Conservation (phyloP, 805 yeast species). For the Starmera caribaea region DNA sequence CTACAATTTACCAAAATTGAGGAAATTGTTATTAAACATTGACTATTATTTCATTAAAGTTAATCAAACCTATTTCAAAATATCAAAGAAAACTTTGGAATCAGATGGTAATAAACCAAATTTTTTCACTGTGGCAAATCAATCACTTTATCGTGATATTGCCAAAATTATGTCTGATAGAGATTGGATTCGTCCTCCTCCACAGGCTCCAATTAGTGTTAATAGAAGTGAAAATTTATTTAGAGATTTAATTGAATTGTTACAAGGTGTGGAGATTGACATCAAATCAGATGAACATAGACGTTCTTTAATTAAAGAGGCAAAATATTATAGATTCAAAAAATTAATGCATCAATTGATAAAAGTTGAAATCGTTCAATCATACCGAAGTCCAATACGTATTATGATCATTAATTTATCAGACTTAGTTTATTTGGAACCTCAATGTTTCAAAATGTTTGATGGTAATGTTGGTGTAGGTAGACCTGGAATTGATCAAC, state of each 20-base stretch:
- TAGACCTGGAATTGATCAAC: constrained; percentile 1
- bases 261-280: constrained; percentile 44
- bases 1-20: constrained; percentile 53
- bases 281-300: constrained; percentile 48
- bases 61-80: constrained; percentile 50
- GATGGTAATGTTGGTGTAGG: no score
- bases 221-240: constrained; percentile 46
- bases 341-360: constrained; percentile 65
- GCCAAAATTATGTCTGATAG: constrained; percentile 27
- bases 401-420: no score
- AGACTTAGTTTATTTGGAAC: no score
- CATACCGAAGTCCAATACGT: no score
- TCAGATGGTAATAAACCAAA: constrained; percentile 69
- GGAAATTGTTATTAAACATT: constrained; percentile 36
- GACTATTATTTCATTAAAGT: constrained; percentile 45
- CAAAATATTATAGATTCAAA: constrained; percentile 65
- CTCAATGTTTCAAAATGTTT: no score
- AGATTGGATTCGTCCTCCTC: constrained; percentile 67
- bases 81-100: constrained; percentile 45
- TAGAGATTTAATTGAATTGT: constrained; percentile 39
- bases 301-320: constrained; percentile 50
- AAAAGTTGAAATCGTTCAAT: constrained; percentile 31
- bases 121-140: constrained; percentile 57
- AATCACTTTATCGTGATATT: constrained; percentile 42
- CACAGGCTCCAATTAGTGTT: constrained; percentile 45